phyloP scores from a whole-genome alignment of 805 yeast species.

The Candida loeiensis region DNA sequence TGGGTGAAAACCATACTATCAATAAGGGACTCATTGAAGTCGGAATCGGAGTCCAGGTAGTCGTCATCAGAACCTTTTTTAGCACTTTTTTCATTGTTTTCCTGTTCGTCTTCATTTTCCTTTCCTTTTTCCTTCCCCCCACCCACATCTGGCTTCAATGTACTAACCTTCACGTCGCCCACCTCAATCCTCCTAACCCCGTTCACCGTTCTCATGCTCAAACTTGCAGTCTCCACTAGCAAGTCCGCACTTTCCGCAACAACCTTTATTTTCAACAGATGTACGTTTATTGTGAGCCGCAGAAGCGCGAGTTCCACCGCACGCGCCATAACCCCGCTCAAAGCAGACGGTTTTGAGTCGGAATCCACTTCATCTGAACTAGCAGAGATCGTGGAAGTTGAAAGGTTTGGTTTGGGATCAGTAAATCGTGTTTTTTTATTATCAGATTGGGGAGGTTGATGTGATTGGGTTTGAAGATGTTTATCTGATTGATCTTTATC shows the following conservation, averaged over 20 bases:
- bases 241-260: slow-evolving; percentile 43
- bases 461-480: neutral
- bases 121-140: slow-evolving; percentile 18
- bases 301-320: slow-evolving; percentile 69
- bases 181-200: slow-evolving; percentile 44
- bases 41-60: slow-evolving; percentile 15
- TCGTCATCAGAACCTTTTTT: slow-evolving; percentile 10
- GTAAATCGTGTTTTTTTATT: no score
- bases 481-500: no score
- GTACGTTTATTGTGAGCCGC: slow-evolving; percentile 50
- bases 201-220: slow-evolving; percentile 38
- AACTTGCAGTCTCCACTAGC: slow-evolving; percentile 29
- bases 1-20: slow-evolving; percentile 65
- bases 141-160: slow-evolving; percentile 39
- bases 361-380: slow-evolving; percentile 10
- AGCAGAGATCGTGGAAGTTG: no score
- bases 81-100: neutral
- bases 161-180: slow-evolving; percentile 37
- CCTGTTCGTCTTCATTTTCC: slow-evolving; percentile 4
- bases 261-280: slow-evolving; percentile 45
- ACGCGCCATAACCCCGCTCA: slow-evolving; percentile 55
- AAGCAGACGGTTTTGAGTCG: slow-evolving; percentile 30
- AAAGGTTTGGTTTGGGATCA: no score
- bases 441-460: slow-evolving; percentile 1
- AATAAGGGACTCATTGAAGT: slow-evolving; percentile 44